Evolutionary conservation across 1,139 yeast genomes (phyloP).

Genomic region (Blastobotrys raffinosifermentans): DNA sequence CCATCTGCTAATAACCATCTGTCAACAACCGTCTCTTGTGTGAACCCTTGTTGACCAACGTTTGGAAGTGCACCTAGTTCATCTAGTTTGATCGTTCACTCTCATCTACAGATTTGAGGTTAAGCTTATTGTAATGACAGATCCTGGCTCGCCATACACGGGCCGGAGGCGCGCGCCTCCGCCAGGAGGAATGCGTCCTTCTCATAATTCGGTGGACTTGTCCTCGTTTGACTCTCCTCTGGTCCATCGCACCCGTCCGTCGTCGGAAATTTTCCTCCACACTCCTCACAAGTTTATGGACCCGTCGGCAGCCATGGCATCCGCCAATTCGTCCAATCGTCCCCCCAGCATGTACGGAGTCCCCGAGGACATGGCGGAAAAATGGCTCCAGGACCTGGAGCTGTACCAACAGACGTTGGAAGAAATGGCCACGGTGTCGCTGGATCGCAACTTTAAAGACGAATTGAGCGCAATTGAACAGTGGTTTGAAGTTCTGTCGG

Average conservation of each 20-base stretch:
- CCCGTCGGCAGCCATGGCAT: conserved; percentile 3
- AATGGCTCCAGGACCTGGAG: conserved; percentile 33
- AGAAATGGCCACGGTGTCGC: conserved; percentile 33
- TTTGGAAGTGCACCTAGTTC: no score
- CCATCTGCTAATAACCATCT: no score
- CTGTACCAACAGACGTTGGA: conserved; percentile 31
- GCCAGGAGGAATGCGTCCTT: no score
- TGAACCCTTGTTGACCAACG: no score
- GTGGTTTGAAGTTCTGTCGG: conserved; percentile 35
- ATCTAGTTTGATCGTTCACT: no score
- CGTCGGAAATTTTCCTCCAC: conserved; percentile 26
- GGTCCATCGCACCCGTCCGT: conserved; percentile 24
- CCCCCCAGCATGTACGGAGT: conserved; percentile 12
- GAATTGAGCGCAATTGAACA: conserved; percentile 31
- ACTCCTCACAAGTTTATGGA: conserved; percentile 15
- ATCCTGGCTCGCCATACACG: no score
- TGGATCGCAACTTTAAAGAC: conserved; percentile 26
- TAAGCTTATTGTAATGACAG: no score
- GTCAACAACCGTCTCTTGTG: no score
- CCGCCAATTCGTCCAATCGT: conserved; percentile 2
- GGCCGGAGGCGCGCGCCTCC: no score
- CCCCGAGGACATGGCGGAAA: conserved; percentile 27
- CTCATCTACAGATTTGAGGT: no score
- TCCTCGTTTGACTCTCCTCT: conserved; percentile 22
- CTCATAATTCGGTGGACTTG: conserved; percentile 11